phyloP scores from a whole-genome alignment of 805 yeast genomes.

The Cyberlindnera saturnus region DNA sequence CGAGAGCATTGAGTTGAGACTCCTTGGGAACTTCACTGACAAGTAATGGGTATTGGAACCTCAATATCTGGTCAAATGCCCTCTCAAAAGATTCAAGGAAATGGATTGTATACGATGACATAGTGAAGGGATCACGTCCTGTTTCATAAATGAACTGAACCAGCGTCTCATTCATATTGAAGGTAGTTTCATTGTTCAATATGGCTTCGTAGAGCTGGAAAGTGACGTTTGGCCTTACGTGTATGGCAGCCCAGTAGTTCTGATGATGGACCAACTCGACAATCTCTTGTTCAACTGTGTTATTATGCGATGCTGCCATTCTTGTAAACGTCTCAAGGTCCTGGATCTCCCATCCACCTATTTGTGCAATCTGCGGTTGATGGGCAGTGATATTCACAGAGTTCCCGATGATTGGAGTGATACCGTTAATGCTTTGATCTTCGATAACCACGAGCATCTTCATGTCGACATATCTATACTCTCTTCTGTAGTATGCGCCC shows the following conservation, averaged over 20 bases:
- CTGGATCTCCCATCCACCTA: conserved; percentile 25
- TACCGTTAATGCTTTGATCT: conserved; percentile 23
- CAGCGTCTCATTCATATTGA: conserved; percentile 15
- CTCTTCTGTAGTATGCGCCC: conserved; percentile 31
- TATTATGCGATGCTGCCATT: conserved; percentile 13
- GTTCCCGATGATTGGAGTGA: conserved; percentile 10
- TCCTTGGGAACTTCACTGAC: conserved; percentile 30
- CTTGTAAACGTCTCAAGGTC: conserved; percentile 19
- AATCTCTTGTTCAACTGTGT: conserved; percentile 28
- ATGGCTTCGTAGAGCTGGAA: conserved; percentile 22
- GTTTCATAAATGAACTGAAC: conserved; percentile 48
- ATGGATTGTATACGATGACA: conserved; percentile 39
- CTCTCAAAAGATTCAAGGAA: conserved; percentile 39
- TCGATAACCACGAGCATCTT: conserved; percentile 29
- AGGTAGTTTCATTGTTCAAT: conserved; percentile 8
- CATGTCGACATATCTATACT: conserved; percentile 19
- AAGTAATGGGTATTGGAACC: conserved; percentile 2
- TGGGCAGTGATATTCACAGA: conserved; percentile 4
- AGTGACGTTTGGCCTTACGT: conserved; percentile 43
- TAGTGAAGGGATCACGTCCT: conserved; percentile 52
- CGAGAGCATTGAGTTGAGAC: conserved; percentile 17
- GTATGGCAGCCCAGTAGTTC: conserved; percentile 53
- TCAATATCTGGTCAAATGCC: conserved; percentile 5
- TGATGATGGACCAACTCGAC: conserved; percentile 44
- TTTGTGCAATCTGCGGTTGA: conserved; percentile 3